Conservation (phyloP, 768 basidiomycete genomes). For the Hypholoma fasciculare region DNA sequence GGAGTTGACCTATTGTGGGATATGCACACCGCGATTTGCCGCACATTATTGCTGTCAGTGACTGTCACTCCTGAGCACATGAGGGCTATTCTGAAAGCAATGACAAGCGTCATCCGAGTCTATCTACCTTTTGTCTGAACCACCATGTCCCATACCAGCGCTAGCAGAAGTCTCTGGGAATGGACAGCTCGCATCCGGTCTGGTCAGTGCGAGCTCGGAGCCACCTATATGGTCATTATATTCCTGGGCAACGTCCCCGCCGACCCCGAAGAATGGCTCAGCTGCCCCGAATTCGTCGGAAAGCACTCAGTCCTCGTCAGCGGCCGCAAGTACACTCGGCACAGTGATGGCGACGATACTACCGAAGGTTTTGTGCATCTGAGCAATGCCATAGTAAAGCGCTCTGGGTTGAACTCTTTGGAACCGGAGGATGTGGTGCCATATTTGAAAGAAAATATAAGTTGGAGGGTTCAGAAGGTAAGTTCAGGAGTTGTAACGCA, state of each 20-base stretch:
- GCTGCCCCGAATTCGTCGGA: slow-evolving; percentile 35
- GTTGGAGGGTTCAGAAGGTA: slow-evolving; percentile 40
- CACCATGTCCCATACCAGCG: neutral
- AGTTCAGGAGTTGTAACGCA: too few species aligned
- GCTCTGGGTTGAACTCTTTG: slow-evolving; percentile 24
- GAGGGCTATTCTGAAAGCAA: neutral
- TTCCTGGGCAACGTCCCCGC: slow-evolving; percentile 45
- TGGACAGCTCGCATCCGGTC: slow-evolving; percentile 43
- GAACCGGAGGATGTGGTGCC: slow-evolving; percentile 33
- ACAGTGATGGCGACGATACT: slow-evolving; percentile 13
- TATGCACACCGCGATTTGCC: too few species aligned
- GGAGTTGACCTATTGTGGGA: too few species aligned
- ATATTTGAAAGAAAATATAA: slow-evolving; percentile 33
- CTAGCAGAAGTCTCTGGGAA: slow-evolving; percentile 25
- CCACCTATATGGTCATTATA: slow-evolving; percentile 42
- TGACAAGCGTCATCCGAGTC: neutral
- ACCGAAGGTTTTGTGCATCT: slow-evolving; percentile 43
- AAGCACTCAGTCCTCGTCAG: slow-evolving; percentile 35
- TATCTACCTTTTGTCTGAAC: neutral
- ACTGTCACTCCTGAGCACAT: neutral
- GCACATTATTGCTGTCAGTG: too few species aligned
- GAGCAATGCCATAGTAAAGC: slow-evolving; percentile 28
- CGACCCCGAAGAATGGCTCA: slow-evolving; percentile 37
- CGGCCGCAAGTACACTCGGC: slow-evolving; percentile 15
- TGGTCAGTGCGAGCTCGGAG: slow-evolving; percentile 41